phyloP scores from a whole-genome alignment of 129 eudicot genomes.

The Flaveria bidentis region DNA sequence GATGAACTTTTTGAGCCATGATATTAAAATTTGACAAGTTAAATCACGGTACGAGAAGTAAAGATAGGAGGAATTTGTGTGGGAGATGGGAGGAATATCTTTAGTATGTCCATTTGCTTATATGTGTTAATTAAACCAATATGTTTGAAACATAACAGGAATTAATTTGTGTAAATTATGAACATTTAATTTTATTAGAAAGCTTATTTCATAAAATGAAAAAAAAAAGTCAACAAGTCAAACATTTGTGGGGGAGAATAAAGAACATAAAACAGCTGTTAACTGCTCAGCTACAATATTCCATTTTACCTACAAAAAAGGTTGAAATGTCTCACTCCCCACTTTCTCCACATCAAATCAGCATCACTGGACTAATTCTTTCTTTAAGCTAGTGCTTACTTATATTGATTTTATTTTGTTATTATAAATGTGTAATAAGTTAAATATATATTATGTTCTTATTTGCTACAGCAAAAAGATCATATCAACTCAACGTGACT shows the following conservation, averaged over 20 bases:
- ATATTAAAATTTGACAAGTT: too few relatives aligned
- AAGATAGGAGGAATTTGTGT: too few relatives aligned
- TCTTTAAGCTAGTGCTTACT: neutral
- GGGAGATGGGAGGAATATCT: too few relatives aligned
- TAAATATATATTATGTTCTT: too few relatives aligned
- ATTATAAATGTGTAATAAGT: too few relatives aligned
- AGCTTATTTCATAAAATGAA: neutral
- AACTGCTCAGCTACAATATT: conserved; percentile 41
- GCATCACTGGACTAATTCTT: neutral
- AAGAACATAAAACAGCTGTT: conserved; percentile 36
- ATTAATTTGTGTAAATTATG: neutral
- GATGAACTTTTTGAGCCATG: too few relatives aligned
- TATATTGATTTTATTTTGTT: neutral
- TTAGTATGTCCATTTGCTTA: neutral
- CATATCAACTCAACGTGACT: too few relatives aligned
- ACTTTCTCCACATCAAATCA: conserved; percentile 15
- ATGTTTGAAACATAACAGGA: neutral
- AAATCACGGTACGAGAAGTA: too few relatives aligned
- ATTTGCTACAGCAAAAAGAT: too few relatives aligned
- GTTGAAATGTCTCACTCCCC: conserved; percentile 41
- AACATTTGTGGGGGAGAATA: conserved; percentile 24
- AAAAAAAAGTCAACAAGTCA: conserved; percentile 5
- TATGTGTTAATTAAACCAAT: neutral
- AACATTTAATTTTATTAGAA: too few relatives aligned
- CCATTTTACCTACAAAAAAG: conserved; percentile 44